These are phyloP conservation scores for Sclerotinia subarctica DNA, from an alignment of 2,329 filamentous ascomycete species.

Conservation along the genomic window DNA sequence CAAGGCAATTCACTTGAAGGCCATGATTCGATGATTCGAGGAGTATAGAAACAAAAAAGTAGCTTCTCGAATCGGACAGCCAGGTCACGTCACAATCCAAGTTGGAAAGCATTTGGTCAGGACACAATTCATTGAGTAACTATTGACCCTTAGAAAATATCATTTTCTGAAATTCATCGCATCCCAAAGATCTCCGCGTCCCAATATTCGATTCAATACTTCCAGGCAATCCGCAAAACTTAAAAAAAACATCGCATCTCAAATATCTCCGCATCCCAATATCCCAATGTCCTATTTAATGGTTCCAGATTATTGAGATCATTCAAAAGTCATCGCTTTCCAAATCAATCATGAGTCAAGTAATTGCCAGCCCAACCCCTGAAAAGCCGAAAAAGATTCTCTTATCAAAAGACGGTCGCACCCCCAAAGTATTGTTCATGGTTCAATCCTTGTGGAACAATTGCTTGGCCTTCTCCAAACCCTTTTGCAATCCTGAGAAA, in stretches of 20 bases:
- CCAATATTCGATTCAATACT: neutral
- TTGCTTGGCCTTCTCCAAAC: slow-evolving; percentile 6
- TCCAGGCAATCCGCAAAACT: neutral
- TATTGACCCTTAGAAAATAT: neutral
- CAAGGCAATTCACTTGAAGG: neutral
- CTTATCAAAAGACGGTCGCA: neutral
- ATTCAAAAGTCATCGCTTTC: neutral
- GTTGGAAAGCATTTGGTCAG: neutral
- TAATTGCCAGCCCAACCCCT: neutral
- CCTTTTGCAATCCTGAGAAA: slow-evolving; percentile 11
- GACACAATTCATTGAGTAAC: neutral
- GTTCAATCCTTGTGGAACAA: neutral
- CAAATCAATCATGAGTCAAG: neutral
- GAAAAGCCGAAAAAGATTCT: neutral
- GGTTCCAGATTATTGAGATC: neutral
- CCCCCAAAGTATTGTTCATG: neutral
- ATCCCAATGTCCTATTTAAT: neutral
- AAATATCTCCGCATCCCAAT: neutral
- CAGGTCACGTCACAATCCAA: neutral
- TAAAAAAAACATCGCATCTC: neutral
- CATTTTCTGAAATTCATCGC: neutral
- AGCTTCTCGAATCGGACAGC: neutral
- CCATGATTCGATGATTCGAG: too few relatives aligned
- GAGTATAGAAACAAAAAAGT: neutral
- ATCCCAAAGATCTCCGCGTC: neutral